Conservation (phyloP, 2,329 filamentous ascomycete genomes). For the Monosporascus sp. region DNA sequence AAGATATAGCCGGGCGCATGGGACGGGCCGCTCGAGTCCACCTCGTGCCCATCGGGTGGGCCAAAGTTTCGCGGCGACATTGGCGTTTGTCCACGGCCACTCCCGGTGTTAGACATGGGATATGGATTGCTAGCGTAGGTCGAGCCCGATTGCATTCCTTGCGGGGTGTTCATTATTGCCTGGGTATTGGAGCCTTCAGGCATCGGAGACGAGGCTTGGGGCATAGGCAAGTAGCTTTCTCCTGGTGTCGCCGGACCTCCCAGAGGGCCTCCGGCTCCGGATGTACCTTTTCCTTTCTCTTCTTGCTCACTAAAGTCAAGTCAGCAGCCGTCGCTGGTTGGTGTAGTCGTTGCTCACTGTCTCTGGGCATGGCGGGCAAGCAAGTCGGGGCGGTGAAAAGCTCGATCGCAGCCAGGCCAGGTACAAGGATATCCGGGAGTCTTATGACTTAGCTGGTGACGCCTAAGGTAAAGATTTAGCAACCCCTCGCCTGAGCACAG, state of each 20-base stretch:
- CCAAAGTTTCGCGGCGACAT: constrained; percentile 18
- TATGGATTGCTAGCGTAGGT: constrained; percentile 17
- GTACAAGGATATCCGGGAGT: constrained; percentile 47
- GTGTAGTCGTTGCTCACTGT: constrained; percentile 36
- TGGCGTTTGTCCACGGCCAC: constrained; percentile 16
- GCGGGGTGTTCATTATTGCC: constrained; percentile 10
- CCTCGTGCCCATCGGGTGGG: constrained; percentile 9
- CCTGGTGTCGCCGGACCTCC: constrained; percentile 20
- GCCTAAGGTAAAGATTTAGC: constrained; percentile 34
- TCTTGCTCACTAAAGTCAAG: constrained; percentile 36
- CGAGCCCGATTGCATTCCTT: constrained; percentile 17
- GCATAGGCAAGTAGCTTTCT: constrained; percentile 9
- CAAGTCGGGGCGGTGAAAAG: constrained; percentile 55
- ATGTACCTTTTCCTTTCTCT: constrained; percentile 28
- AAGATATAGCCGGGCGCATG: constrained; percentile 12
- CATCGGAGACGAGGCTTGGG: constrained; percentile 9
- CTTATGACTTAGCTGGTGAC: constrained; percentile 56
- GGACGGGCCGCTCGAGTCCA: constrained; percentile 8
- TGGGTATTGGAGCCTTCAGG: constrained; percentile 5
- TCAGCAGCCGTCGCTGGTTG: neutral
- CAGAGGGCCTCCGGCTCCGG: constrained; percentile 18
- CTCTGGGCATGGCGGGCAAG: constrained; percentile 50
- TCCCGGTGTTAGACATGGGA: constrained; percentile 9
- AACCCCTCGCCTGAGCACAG: constrained; percentile 3
- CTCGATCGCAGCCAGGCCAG: constrained; percentile 48